Conservation (phyloP, 2,329 filamentous ascomycete species). For the Scleromitrula shiraiana region DNA sequence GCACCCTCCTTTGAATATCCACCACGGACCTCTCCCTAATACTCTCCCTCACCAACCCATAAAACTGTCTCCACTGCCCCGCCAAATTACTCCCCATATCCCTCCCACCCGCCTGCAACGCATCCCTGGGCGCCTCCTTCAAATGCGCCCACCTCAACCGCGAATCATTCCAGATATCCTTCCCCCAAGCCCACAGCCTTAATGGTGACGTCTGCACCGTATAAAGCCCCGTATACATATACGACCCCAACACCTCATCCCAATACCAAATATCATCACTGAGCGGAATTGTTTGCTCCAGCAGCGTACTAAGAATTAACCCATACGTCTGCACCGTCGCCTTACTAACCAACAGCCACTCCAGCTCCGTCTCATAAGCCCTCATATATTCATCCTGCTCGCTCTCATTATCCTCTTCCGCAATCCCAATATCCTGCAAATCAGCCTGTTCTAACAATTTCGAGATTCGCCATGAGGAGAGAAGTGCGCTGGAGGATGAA, state of each 20-base stretch:
- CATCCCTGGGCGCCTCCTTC: conserved; percentile 23
- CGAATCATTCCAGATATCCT: conserved; percentile 58
- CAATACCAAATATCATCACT: conserved; percentile 92
- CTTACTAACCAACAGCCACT: conserved; percentile 88
- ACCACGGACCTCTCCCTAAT: conserved; percentile 64
- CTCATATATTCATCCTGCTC: conserved; percentile 33
- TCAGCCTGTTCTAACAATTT: conserved; percentile 55
- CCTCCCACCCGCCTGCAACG: conserved; percentile 16
- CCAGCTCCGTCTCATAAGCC: conserved; percentile 66
- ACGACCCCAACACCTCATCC: conserved; percentile 78
- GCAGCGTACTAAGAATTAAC: conserved; percentile 63
- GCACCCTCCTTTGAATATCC: conserved; percentile 62
- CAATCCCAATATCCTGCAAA: conserved; percentile 36
- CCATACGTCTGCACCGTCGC: conserved; percentile 89
- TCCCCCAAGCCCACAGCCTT: conserved; percentile 63
- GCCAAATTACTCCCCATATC: conserved; percentile 33
- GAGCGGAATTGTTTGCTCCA: conserved; percentile 76
- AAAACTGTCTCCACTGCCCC: conserved; percentile 61
- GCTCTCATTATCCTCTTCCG: conserved; percentile 29
- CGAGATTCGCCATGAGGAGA: conserved; percentile 53
- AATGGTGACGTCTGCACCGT: conserved; percentile 77
- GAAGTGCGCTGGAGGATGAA: conserved; percentile 52
- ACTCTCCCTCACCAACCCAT: conserved; percentile 68
- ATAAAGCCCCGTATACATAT: conserved; percentile 72
- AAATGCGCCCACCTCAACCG: conserved; percentile 24